Evolutionary conservation across 2,329 filamentous ascomycete genomes (phyloP).

Genomic region (Sporothrix inflata): DNA sequence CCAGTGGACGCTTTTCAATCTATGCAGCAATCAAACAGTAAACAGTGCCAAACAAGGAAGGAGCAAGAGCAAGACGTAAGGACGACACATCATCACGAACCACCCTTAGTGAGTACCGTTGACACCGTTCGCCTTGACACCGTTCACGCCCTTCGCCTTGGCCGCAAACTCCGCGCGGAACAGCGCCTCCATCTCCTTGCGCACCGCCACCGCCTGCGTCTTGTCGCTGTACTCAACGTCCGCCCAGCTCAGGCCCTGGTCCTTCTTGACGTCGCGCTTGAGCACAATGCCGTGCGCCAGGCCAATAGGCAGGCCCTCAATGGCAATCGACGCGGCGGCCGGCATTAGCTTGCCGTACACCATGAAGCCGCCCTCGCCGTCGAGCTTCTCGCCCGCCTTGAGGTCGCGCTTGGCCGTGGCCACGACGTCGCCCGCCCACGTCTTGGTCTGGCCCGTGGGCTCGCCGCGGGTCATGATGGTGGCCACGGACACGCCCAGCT

Average conservation of each 20-base stretch:
- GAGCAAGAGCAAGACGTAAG: background rate
- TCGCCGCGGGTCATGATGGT: slow-evolving; percentile 51
- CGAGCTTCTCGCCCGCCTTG: slow-evolving; percentile 49
- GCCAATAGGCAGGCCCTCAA: slow-evolving; percentile 49
- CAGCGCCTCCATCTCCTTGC: slow-evolving; percentile 49
- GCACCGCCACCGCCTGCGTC: slow-evolving; percentile 45
- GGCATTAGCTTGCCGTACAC: slow-evolving; percentile 50
- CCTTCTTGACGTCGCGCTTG: slow-evolving; percentile 47
- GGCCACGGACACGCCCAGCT: slow-evolving; percentile 50
- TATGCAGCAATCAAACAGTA: slow-evolving; percentile 12
- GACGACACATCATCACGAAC: background rate
- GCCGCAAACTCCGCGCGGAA: slow-evolving; percentile 40
- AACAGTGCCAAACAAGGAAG: background rate
- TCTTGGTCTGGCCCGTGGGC: slow-evolving; percentile 50
- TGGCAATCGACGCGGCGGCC: slow-evolving; percentile 45
- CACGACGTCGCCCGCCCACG: slow-evolving; percentile 50
- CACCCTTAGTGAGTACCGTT: background rate
- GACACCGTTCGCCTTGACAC: background rate
- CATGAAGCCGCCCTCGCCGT: slow-evolving; percentile 51
- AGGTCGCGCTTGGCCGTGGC: slow-evolving; percentile 52
- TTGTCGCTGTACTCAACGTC: slow-evolving; percentile 49
- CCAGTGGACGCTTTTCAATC: slow-evolving; percentile 13
- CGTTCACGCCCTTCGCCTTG: slow-evolving; percentile 31
- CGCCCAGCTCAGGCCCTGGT: slow-evolving; percentile 48
- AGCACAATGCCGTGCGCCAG: slow-evolving; percentile 48